Conservation (phyloP, 495 filamentous ascomycete species). For the Entonaema liquescens region DNA sequence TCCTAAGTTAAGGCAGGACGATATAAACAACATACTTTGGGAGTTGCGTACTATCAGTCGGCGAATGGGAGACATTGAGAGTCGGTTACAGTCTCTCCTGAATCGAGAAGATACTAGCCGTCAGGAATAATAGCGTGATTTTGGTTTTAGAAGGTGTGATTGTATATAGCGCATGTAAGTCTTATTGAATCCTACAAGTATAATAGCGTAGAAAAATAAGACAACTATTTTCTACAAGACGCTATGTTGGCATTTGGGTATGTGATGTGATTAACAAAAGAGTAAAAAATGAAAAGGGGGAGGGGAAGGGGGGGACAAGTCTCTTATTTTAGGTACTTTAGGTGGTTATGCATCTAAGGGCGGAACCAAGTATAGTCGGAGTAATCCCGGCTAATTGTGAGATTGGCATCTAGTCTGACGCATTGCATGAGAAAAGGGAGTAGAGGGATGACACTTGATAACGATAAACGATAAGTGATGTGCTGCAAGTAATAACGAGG, state of each 20-base stretch:
- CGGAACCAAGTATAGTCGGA: not conserved
- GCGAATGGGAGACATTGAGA: not conserved
- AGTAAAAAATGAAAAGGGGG: not conserved
- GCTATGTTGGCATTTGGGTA: not conserved
- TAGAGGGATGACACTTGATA: not conserved
- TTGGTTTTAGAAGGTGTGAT: not conserved
- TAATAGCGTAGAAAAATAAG: not conserved
- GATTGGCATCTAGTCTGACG: no score
- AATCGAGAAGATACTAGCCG: not conserved
- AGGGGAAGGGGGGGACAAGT: not conserved
- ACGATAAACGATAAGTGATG: conserved; percentile 15
- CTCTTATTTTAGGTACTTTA: no score
- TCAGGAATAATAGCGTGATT: not conserved
- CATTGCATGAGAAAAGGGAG: no score
- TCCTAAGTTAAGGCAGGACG: not conserved
- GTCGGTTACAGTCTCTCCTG: not conserved
- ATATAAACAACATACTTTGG: not conserved
- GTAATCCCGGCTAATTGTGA: not conserved
- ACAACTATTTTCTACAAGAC: not conserved
- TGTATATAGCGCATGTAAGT: not conserved
- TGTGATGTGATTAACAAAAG: no score
- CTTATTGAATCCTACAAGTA: not conserved
- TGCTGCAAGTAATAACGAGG: conserved; percentile 1
- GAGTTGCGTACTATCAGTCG: not conserved
- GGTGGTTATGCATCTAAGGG: not conserved